Conservation (phyloP, 495 filamentous ascomycete genomes). For the Aspergillus haitiensis region DNA sequence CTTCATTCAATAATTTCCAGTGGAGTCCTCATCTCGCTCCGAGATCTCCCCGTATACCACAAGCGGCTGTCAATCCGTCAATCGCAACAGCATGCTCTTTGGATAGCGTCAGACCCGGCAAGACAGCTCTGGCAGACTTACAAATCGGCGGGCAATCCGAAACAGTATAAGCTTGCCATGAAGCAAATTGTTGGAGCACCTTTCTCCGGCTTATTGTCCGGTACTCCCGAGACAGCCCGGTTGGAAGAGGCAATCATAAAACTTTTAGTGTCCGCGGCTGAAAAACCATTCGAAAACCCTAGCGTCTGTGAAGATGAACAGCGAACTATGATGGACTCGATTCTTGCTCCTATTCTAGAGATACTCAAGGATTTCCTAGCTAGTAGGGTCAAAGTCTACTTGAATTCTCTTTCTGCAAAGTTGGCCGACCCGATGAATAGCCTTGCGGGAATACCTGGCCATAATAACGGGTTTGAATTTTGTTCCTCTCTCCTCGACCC, state of each 20-base stretch:
- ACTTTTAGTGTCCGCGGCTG: conserved; percentile 19
- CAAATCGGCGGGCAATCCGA: conserved; percentile 21
- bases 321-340: background rate
- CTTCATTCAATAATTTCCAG: conserved; percentile 22
- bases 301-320: conserved; percentile 2
- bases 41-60: conserved; percentile 27
- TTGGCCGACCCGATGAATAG: conserved; percentile 26
- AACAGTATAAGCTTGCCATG: conserved; percentile 41
- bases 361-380: conserved; percentile 22
- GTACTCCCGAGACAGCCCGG: conserved; percentile 13
- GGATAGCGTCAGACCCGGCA: conserved; percentile 4
- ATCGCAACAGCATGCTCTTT: background rate
- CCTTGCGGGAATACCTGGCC: background rate
- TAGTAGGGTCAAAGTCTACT: conserved; percentile 22
- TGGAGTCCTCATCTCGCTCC: conserved; percentile 32
- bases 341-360: conserved; percentile 2
- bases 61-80: conserved; percentile 19
- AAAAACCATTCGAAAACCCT: conserved; percentile 6
- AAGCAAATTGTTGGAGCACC: conserved; percentile 44
- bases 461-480: conserved; percentile 8
- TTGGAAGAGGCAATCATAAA: conserved; percentile 27
- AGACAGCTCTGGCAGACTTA: conserved; percentile 23
- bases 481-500: conserved; percentile 18
- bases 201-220: conserved; percentile 31
- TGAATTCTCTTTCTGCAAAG: conserved; percentile 27